These are phyloP conservation scores for Citrullus colocynthis DNA, from an alignment of 306 rosid species.

Conservation along the genomic window DNA sequence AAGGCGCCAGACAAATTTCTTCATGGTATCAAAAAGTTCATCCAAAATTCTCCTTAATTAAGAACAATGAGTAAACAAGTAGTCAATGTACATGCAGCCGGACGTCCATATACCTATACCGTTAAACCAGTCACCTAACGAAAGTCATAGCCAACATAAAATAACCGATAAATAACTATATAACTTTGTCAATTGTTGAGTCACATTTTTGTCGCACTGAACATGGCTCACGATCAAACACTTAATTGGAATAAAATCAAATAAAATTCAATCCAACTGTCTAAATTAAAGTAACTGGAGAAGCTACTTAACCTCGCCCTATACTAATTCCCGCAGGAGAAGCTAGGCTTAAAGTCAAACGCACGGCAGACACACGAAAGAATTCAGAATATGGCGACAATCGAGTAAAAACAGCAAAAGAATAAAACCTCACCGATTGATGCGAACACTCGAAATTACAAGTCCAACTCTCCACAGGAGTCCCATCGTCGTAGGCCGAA, in stretches of 20 bases:
- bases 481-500: conserved; percentile 38
- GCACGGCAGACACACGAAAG: not conserved
- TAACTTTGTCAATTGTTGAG: not conserved
- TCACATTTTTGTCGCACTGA: not conserved
- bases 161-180: not conserved
- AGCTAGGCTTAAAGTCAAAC: not conserved
- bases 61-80: not conserved
- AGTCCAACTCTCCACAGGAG: conserved; percentile 38
- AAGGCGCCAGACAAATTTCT: not conserved
- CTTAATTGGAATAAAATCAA: not conserved
- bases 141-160: not conserved
- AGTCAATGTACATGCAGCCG: not conserved
- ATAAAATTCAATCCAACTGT: not conserved
- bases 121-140: not conserved
- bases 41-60: not conserved
- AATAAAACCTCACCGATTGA: conserved; percentile 23
- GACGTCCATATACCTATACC: not conserved
- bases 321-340: not conserved
- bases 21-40: not conserved
- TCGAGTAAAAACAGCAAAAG: not conserved
- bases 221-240: not conserved
- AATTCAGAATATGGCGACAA: not conserved
- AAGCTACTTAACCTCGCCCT: not conserved
- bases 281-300: not conserved
- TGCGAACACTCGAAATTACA: conserved; percentile 30